Base-by-base conservation (phyloP, 1,284 basidiomycete genomes). In the Pseudozyma sp. region DNA sequence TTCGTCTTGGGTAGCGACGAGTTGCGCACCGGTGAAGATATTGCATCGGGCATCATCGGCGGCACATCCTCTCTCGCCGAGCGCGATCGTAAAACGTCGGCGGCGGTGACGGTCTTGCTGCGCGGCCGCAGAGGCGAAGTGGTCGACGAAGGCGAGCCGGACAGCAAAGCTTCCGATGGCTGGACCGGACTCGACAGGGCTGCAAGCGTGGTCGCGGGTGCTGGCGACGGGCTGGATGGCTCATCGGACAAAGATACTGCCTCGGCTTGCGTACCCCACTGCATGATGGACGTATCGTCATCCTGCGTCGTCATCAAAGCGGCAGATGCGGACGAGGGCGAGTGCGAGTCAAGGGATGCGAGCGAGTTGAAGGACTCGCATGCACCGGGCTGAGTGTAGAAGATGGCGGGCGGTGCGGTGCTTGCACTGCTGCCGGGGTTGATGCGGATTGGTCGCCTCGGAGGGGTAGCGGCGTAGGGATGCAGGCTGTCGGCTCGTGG, bases 181-280 rank as follows among this genome's bases (percentile, higher is more conserved):
- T 55, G 56, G 1, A 40, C 24, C 7, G 65, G 65, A 14, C 43
- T 44, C 43, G 43, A 44, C n/a, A 44, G 13, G 7, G 43, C 7
- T 7, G 43, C 43, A 44, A 44, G 24, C 7, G 43, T 19, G 6
- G 43, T 4, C 7, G 43, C 3, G 24, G n/a, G 43, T 13, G 57
- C 49, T 4, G 52, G 35, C 7, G 35, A 31, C 44, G 54, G 39
- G 31, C 51, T 54, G 3, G 39, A 35, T 10, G 31, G 50, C 9
- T 30, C 13, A 16, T 54, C 52, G 7, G 47, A 31, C 19, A n/a
- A 14, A 0, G 35, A 46, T n/a, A 47, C 11, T 10, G 24, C 30
- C 35, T 72, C 69, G 11, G 69, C 69, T 37, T 63, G 64, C 6
- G 59, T 72, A 14, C 69, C 69, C 69, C 69, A 72, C 33, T 56